Evolutionary conservation across 1,139 yeast genomes (phyloP).

Genomic region (Suzukiozyma palmioleophila): DNA sequence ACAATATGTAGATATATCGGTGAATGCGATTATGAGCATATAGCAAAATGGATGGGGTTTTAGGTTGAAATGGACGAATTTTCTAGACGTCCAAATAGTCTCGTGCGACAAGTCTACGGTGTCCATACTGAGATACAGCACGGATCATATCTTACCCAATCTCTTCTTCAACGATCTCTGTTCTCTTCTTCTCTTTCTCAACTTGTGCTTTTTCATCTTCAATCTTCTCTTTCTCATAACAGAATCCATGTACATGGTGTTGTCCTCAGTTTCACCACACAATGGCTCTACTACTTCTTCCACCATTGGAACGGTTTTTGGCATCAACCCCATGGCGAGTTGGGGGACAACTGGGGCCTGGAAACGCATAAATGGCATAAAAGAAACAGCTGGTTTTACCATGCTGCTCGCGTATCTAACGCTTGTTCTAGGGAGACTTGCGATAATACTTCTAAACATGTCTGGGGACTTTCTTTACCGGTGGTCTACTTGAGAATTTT

Average conservation of each 20-base stretch:
- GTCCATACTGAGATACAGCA: not conserved
- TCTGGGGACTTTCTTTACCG: not conserved
- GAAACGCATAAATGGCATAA: slow-evolving; percentile 1
- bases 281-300: slow-evolving; percentile 2
- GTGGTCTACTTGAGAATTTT: not conserved
- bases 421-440: not conserved
- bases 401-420: not conserved
- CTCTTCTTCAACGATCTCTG: slow-evolving; percentile 57
- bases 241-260: slow-evolving; percentile 46
- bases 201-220: slow-evolving; percentile 71
- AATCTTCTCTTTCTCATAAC: slow-evolving; percentile 66
- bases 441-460: slow-evolving; percentile 2
- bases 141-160: slow-evolving; percentile 38
- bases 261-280: slow-evolving; percentile 12
- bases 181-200: slow-evolving; percentile 67
- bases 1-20: too few species aligned
- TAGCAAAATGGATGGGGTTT: not conserved
- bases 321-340: not conserved
- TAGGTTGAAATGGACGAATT: not conserved
- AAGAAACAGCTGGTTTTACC: slow-evolving; percentile 1
- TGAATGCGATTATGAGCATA: too few species aligned
- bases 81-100: not conserved
- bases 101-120: not conserved
- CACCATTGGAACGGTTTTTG: not conserved
- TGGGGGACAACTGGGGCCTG: not conserved